Evolutionary conservation across 1,284 basidiomycete genomes (phyloP).

Genomic region (Papiliotrema laurentii): DNA sequence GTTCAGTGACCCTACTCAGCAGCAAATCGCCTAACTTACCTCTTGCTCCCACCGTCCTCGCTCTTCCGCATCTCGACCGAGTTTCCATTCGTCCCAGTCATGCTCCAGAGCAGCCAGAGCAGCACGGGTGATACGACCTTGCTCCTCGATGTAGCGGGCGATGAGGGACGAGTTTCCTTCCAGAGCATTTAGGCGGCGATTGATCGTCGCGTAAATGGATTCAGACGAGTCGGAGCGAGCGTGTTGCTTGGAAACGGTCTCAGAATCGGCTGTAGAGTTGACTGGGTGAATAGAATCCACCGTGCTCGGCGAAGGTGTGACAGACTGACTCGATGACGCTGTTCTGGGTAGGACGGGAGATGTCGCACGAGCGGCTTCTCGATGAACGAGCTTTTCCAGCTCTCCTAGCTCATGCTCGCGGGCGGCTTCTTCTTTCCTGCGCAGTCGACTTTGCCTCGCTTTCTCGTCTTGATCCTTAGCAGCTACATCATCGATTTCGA

Average conservation of each 20-base stretch:
- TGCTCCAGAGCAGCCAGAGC: slow-evolving; percentile 66
- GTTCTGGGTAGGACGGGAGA: background rate
- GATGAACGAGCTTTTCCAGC: slow-evolving; percentile 24
- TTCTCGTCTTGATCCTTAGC: slow-evolving; percentile 45
- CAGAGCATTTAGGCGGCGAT: slow-evolving; percentile 80
- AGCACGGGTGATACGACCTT: slow-evolving; percentile 70
- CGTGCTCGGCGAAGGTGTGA: background rate
- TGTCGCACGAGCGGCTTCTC: background rate
- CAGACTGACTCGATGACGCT: background rate
- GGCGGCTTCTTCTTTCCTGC: slow-evolving; percentile 33
- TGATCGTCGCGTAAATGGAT: slow-evolving; percentile 93
- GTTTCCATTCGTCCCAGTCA: slow-evolving; percentile 39
- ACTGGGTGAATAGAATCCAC: background rate
- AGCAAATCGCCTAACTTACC: no score
- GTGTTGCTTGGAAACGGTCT: slow-evolving; percentile 18
- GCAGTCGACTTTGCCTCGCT: slow-evolving; percentile 56
- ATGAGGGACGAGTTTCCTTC: slow-evolving; percentile 87
- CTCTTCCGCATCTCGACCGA: slow-evolving; percentile 23
- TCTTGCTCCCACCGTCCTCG: slow-evolving; percentile 29
- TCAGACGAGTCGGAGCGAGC: slow-evolving; percentile 62
- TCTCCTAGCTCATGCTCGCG: slow-evolving; percentile 27
- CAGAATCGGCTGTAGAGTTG: background rate
- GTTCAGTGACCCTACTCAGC: background rate
- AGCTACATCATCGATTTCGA: slow-evolving; percentile 13
- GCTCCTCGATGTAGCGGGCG: slow-evolving; percentile 84